Percentiles rank a stretch among this genome's conserved stretches.
These are phyloP conservation scores for Alternaria novae-zelandiae DNA, from an alignment of 2,329 filamentous ascomycete species.

Conservation along the genomic window DNA sequence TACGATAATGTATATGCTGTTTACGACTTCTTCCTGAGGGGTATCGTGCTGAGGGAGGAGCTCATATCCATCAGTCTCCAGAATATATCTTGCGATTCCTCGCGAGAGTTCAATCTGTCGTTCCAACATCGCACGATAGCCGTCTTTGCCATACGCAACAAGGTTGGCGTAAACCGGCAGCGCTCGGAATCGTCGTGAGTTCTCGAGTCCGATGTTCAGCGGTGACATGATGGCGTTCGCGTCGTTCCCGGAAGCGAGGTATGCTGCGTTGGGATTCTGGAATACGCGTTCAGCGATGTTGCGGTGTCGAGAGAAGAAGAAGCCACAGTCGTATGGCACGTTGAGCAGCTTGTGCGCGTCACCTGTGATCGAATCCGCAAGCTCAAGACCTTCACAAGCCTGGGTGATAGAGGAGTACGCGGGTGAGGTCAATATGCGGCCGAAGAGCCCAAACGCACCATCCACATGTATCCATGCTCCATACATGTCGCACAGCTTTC, in stretches of 20 bases:
- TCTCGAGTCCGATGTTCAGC: conserved; percentile 86
- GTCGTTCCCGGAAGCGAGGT: conserved; percentile 62
- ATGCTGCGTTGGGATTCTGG: conserved; percentile 81
- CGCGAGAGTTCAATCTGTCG: conserved; percentile 76
- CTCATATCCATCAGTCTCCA: conserved; percentile 67
- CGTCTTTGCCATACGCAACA: conserved; percentile 72
- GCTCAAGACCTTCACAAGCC: conserved; percentile 69
- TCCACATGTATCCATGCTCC: conserved; percentile 89
- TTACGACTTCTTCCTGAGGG: conserved; percentile 51
- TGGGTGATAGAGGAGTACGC: conserved; percentile 64
- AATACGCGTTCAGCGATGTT: conserved; percentile 10
- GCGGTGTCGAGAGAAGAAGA: conserved; percentile 75
- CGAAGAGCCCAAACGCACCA: conserved; percentile 87
- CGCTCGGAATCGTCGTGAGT: conserved; percentile 88
- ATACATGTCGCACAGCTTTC: conserved; percentile 73
- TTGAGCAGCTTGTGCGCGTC: conserved; percentile 94
- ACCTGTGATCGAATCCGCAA: conserved; percentile 85
- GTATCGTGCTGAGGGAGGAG: conserved; percentile 62
- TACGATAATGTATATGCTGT: conserved; percentile 71
- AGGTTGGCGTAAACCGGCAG: conserved; percentile 87
- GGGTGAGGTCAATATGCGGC: conserved; percentile 65
- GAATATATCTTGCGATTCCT: conserved; percentile 68
- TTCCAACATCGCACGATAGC: conserved; percentile 72
- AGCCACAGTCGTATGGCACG: conserved; percentile 90
- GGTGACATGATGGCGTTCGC: conserved; percentile 71